A percentile compares a stretch with the other conserved stretches of the same genome.
Conservation (phyloP, 192 early-diverging fungal species). For the Linnemannia hyalina region DNA sequence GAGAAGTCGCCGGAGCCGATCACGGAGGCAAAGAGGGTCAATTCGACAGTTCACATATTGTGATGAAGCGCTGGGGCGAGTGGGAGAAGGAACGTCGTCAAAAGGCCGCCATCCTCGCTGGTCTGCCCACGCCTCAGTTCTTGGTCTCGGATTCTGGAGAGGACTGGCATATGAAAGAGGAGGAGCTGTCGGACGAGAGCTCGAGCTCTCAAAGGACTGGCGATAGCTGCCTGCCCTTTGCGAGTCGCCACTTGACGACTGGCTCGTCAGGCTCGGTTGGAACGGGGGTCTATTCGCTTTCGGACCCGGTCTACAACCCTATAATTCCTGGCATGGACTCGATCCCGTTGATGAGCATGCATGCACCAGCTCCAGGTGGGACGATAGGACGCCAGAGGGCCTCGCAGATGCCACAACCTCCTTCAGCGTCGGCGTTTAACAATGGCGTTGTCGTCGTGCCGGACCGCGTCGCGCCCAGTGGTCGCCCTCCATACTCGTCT, state of each 20-base stretch:
- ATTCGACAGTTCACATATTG: slow-evolving; percentile 73
- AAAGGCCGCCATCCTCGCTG: slow-evolving; percentile 60
- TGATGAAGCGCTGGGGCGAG: slow-evolving; percentile 82
- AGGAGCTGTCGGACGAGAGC: slow-evolving; percentile 52
- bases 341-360: slow-evolving; percentile 52
- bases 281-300: slow-evolving; percentile 28
- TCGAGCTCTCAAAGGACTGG: slow-evolving; percentile 41
- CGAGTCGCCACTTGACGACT: slow-evolving; percentile 29
- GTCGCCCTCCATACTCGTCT: slow-evolving; percentile 18
- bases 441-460: slow-evolving; percentile 7
- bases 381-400: slow-evolving; percentile 44
- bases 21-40: slow-evolving; percentile 71
- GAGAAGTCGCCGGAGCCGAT: slow-evolving; percentile 69
- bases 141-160: slow-evolving; percentile 55
- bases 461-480: slow-evolving; percentile 21
- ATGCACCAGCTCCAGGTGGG: slow-evolving; percentile 46
- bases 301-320: slow-evolving; percentile 21
- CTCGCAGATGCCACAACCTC: neutral
- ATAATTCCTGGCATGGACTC: slow-evolving; percentile 35
- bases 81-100: slow-evolving; percentile 64
- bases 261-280: slow-evolving; percentile 31
- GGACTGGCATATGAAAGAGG: slow-evolving; percentile 48
- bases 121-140: slow-evolving; percentile 58
- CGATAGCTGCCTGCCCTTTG: slow-evolving; percentile 48
- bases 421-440: neutral